Evolutionary conservation across 2,329 filamentous ascomycete genomes (phyloP).

Genomic region (Simplicillium sp.): DNA sequence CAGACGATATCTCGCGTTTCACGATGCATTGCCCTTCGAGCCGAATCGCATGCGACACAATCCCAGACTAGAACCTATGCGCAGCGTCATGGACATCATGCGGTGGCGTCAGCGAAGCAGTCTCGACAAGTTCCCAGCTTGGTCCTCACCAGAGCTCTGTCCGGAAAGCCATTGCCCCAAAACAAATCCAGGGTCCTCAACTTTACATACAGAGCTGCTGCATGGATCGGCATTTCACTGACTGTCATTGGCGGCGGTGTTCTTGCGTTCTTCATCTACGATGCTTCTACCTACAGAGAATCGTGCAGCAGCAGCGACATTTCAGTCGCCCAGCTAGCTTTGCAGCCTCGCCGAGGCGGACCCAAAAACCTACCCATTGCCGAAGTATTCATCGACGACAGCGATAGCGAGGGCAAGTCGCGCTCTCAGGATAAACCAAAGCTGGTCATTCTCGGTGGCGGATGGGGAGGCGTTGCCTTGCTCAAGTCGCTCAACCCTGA

Average conservation of each 20-base stretch:
- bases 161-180: constrained; percentile 43
- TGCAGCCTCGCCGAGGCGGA: constrained; percentile 73
- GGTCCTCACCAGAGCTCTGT: constrained; percentile 29
- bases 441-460: constrained; percentile 84
- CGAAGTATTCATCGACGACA: constrained; percentile 80
- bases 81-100: too few relatives aligned
- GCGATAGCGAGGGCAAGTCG: constrained; percentile 63
- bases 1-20: too few relatives aligned
- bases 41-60: too few relatives aligned
- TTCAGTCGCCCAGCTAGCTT: constrained; percentile 72
- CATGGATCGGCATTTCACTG: constrained; percentile 59
- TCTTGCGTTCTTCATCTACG: constrained; percentile 84
- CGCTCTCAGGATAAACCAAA: constrained; percentile 79
- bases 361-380: constrained; percentile 93
- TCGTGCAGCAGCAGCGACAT: constrained; percentile 59
- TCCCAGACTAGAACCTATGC: too few relatives aligned
- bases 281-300: constrained; percentile 82
- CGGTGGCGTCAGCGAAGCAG: too few relatives aligned
- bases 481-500: constrained; percentile 84
- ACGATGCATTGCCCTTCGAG: too few relatives aligned
- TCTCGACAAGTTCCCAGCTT: not conserved
- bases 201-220: constrained; percentile 59
- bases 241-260: constrained; percentile 60
- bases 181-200: constrained; percentile 37
- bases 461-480: constrained; percentile 89